These are phyloP conservation scores for Alternaria consortialis DNA, from an alignment of 2,329 filamentous ascomycete species.

Conservation along the genomic window DNA sequence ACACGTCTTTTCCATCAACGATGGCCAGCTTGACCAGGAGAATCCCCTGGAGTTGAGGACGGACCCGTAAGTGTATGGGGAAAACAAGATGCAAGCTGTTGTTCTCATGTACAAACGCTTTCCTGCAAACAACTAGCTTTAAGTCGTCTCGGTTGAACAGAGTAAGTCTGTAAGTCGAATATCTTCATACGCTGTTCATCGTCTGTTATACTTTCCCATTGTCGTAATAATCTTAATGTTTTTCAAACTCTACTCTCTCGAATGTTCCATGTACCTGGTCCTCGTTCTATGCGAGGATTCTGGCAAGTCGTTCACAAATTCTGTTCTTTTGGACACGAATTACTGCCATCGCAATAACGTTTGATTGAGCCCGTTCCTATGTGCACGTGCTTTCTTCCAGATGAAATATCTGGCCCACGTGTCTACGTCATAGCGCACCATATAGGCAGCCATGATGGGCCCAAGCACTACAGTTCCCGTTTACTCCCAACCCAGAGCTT, in stretches of 20 bases:
- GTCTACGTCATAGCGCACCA: background rate
- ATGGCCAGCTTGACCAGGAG: background rate
- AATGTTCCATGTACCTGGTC: background rate
- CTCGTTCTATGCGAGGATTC: background rate
- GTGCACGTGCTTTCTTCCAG: background rate
- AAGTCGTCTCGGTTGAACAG: background rate
- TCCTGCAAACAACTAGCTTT: background rate
- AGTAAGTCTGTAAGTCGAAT: background rate
- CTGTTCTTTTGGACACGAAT: background rate
- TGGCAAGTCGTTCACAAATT: background rate
- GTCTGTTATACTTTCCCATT: background rate
- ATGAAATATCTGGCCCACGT: background rate
- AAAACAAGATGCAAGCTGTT: background rate
- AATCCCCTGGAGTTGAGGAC: background rate
- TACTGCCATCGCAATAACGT: too few relatives aligned
- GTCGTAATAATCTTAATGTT: background rate
- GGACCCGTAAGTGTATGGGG: background rate
- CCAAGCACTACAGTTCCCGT: too few relatives aligned
- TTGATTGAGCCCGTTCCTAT: too few relatives aligned
- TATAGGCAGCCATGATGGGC: background rate
- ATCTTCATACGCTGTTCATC: background rate
- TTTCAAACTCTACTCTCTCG: background rate
- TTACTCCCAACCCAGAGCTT: background rate
- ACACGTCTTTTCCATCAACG: background rate
- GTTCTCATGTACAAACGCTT: background rate